Evolutionary conservation across 306 rosid species (phyloP), one percentile per base, ranked within the genome.

Genomic region (Parietaria judaica): DNA sequence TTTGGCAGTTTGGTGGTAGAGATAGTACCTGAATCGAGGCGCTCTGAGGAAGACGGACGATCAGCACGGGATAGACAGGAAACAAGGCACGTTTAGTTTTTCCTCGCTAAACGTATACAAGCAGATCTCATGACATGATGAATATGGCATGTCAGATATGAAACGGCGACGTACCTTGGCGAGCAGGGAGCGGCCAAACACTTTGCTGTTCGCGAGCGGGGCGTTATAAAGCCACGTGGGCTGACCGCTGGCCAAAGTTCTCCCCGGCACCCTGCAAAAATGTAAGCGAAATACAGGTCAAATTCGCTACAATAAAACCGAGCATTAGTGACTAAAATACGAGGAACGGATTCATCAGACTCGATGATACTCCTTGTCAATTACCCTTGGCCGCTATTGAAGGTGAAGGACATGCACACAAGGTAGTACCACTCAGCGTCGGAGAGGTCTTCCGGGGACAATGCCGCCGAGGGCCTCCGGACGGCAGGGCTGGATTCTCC

Each of bases 381-480:
- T 72, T 81, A 89, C 97, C 95, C 97, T 74, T 86, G 85, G 74
- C 95, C 97, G 69, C 73, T 59, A 69, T 86, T 75, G 89, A 84
- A 89, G 51, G 71, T 69, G 34, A 89, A 89, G 56, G 97, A 89
- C 95, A 89, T 86, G 78, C 97, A 89, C 66, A 89, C 95, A 71
- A 89, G 82, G 86, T 89, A 89, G 56, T 86, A 89, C 97, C 97
- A 89, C 70, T 89, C 97, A 0, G 97, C 72, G 68, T 86, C 89
- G 11, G n/a, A n/a, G n/a, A n/a, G n/a, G n/a, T n/a, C n/a, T n/a
- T n/a, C n/a, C n/a, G n/a, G n/a, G n/a, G n/a, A 80, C 23, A 89
- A 80, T 45, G 95, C 67, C 8, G 79, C 91, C 3, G 92, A 84
- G 64, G 92, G 95, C 87, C 83, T 76, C 79, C 78, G 84, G 5